A percentile compares a stretch with the other conserved stretches of the same genome.
These are phyloP conservation scores for Fragaria nilgerrensis DNA, from an alignment of 306 rosid genomes.

Conservation along the genomic window DNA sequence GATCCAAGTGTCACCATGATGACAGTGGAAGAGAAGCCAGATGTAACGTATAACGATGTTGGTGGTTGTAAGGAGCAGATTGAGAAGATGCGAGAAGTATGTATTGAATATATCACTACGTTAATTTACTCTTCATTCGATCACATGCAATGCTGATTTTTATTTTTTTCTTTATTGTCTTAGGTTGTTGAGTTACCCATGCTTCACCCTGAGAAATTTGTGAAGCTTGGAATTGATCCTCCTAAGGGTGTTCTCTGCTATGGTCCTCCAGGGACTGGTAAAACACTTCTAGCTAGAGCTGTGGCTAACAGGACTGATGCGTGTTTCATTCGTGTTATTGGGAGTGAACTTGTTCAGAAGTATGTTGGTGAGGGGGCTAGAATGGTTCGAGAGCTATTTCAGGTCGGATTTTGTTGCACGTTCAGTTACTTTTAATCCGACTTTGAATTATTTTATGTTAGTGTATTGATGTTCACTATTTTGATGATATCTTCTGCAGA, in stretches of 20 bases:
- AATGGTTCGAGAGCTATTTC: conserved; percentile 96
- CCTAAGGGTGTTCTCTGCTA: conserved; percentile 99
- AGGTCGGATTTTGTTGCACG: conserved; percentile 41
- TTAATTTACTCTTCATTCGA: background rate
- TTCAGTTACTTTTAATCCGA: background rate
- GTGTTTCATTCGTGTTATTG: conserved; percentile 96
- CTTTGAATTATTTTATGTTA: conserved; percentile 3
- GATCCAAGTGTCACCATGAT: conserved; percentile 99
- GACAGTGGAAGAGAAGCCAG: conserved; percentile 98
- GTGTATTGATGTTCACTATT: background rate
- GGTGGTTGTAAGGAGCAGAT: conserved; percentile 99
- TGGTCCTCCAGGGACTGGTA: conserved; percentile 99
- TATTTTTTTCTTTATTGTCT: conserved; percentile 4
- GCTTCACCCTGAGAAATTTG: conserved; percentile 99
- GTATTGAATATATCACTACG: conserved; percentile 4
- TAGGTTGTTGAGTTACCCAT: conserved; percentile 99
- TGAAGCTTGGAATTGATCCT: conserved; percentile 99
- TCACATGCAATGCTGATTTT: conserved; percentile 20
- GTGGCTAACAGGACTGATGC: conserved; percentile 99
- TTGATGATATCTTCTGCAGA: conserved; percentile 42
- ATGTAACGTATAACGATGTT: conserved; percentile 96
- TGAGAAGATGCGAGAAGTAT: conserved; percentile 94
- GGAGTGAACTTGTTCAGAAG: conserved; percentile 98
- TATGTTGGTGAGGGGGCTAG: conserved; percentile 99
- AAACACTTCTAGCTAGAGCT: conserved; percentile 98